Evolutionary conservation across 108 stramenopile species (phyloP).

Genomic region (Skeletonema costatum): DNA sequence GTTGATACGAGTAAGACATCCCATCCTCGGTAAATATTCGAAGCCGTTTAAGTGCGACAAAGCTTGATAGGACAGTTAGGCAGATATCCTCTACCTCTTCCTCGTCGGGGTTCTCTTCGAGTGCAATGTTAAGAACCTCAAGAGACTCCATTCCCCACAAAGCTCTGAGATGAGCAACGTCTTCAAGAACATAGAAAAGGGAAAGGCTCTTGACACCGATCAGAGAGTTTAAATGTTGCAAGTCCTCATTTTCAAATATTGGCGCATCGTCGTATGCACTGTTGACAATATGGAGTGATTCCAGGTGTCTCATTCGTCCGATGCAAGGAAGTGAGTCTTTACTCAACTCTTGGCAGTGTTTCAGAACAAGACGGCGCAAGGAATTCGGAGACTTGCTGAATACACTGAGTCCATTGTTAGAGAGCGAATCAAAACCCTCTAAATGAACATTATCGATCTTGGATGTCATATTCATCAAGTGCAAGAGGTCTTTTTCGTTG

Average conservation of each 20-base stretch:
- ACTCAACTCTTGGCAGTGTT: slow-evolving; percentile 45
- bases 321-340: slow-evolving; percentile 28
- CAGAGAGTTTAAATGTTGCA: slow-evolving; percentile 28
- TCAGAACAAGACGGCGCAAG: slow-evolving; percentile 19
- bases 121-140: slow-evolving; percentile 39
- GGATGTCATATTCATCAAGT: slow-evolving; percentile 17
- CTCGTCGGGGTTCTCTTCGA: slow-evolving; percentile 19
- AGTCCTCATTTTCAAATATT: slow-evolving; percentile 20
- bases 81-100: slow-evolving; percentile 25
- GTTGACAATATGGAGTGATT: slow-evolving; percentile 37
- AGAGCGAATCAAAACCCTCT: slow-evolving; percentile 45
- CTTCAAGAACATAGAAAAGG: slow-evolving; percentile 35
- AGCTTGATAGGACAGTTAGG: slow-evolving; percentile 13
- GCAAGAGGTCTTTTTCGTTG: slow-evolving; percentile 27
- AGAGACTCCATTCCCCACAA: slow-evolving; percentile 27
- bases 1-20: slow-evolving; percentile 21
- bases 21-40: slow-evolving; percentile 32
- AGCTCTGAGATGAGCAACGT: slow-evolving; percentile 21
- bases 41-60: slow-evolving; percentile 20
- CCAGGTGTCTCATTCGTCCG: slow-evolving; percentile 29
- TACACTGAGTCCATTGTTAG: slow-evolving; percentile 23
- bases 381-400: slow-evolving; percentile 8
- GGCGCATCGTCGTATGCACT: slow-evolving; percentile 34
- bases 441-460: slow-evolving; percentile 30
- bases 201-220: slow-evolving; percentile 28